These are phyloP conservation scores for Yarrowia sp. DNA, from an alignment of 805 yeast genomes.

Conservation along the genomic window DNA sequence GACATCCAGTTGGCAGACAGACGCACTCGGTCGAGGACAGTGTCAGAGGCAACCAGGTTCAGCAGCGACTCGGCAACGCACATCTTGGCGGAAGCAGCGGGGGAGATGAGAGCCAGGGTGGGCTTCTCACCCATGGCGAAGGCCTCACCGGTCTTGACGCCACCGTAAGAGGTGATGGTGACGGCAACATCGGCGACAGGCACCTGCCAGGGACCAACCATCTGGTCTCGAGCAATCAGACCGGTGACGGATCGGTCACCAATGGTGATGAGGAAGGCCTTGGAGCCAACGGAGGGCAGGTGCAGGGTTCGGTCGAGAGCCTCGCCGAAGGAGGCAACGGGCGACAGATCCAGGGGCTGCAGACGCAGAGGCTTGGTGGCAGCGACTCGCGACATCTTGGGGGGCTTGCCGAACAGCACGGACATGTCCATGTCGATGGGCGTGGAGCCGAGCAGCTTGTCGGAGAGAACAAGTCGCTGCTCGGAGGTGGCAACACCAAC, in stretches of 20 bases:
- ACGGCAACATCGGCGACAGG: constrained; percentile 99
- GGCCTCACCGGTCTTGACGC: constrained; percentile 90
- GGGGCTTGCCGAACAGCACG: constrained; percentile 93
- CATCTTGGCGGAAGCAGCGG: constrained; percentile 91
- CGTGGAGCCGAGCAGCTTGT: constrained; percentile 68
- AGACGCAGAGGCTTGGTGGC: constrained; percentile 55
- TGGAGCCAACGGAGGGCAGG: constrained; percentile 92
- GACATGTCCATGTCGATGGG: constrained; percentile 97
- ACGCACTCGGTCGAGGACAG: constrained; percentile 69
- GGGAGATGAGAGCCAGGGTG: constrained; percentile 77
- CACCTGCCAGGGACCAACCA: constrained; percentile 99
- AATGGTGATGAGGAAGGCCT: constrained; percentile 91
- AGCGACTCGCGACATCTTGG: constrained; percentile 83
- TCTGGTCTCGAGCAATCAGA: constrained; percentile 92
- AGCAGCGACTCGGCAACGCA: constrained; percentile 91
- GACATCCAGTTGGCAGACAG: constrained; percentile 99
- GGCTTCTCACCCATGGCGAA: constrained; percentile 98
- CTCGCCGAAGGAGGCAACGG: constrained; percentile 48
- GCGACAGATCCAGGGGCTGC: constrained; percentile 36
- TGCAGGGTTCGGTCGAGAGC: constrained; percentile 80
- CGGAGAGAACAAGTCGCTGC: constrained; percentile 76
- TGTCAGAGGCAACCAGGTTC: constrained; percentile 87
- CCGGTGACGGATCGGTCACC: constrained; percentile 99
- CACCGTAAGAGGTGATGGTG: constrained; percentile 86
- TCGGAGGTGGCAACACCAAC: constrained; percentile 93